phyloP scores from a whole-genome alignment of 164 flowering plant species.

The Annona squamosa region DNA sequence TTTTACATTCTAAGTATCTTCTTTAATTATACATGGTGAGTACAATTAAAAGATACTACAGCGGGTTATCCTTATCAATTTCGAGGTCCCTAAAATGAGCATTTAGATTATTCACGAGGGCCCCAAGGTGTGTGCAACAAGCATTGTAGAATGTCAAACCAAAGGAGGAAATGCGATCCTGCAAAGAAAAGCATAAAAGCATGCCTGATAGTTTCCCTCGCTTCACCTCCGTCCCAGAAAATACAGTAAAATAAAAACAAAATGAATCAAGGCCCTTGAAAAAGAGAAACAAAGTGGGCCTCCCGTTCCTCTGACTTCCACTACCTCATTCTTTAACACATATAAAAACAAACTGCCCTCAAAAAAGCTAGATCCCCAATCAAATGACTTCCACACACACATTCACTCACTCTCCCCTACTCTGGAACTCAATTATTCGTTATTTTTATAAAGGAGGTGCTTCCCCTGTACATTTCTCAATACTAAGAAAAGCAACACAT shows the following conservation, averaged over 20 bases:
- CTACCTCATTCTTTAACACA: conserved; percentile 32
- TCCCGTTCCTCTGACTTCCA: conserved; percentile 42
- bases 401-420: conserved; percentile 27
- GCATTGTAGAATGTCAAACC: conserved; percentile 2
- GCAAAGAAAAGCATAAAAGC: conserved; percentile 16
- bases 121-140: no score
- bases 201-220: conserved; percentile 12
- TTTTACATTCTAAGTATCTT: no score
- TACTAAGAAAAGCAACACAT: conserved; percentile 33
- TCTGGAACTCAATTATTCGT: conserved; percentile 32
- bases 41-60: no score
- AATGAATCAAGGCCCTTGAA: background rate
- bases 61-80: no score
- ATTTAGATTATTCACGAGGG: no score
- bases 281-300: conserved; percentile 27
- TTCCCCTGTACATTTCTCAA: conserved; percentile 22
- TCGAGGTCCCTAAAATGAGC: no score
- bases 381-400: conserved; percentile 34
- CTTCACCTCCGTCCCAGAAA: conserved; percentile 10
- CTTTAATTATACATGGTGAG: no score
- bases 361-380: conserved; percentile 39
- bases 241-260: conserved; percentile 18
- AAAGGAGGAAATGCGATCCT: conserved; percentile 16
- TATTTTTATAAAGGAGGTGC: conserved; percentile 22
- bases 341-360: conserved; percentile 11